Evolutionary conservation across 129 eudicot species (phyloP).

Genomic region (Helianthus tuberosus): DNA sequence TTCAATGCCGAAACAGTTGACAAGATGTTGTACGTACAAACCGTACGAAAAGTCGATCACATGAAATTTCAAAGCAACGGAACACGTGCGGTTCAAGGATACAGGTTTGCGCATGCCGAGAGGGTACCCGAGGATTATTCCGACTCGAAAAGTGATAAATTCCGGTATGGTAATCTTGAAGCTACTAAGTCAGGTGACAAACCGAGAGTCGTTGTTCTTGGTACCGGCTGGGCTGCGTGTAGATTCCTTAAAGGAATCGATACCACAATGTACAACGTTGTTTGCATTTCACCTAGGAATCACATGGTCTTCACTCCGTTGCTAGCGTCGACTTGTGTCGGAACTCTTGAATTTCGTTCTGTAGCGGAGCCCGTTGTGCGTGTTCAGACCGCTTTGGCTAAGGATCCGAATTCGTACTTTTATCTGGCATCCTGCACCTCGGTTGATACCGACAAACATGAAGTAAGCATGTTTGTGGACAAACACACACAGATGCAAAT

Average conservation of each 20-base stretch:
- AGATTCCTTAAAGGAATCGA: conserved; percentile 90
- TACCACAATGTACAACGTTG: conserved; percentile 71
- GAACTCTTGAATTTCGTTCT: conserved; percentile 92
- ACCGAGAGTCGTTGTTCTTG: conserved; percentile 92
- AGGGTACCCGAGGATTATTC: conserved; percentile 43
- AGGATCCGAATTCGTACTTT: conserved; percentile 74
- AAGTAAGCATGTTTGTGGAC: conserved; percentile 48
- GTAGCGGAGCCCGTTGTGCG: conserved; percentile 85
- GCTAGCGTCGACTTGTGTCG: conserved; percentile 96
- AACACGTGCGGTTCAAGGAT: conserved; percentile 47
- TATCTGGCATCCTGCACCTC: conserved; percentile 78
- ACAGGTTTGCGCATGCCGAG: conserved; percentile 55
- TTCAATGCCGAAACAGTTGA: conserved; percentile 25
- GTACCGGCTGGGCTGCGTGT: conserved; percentile 96
- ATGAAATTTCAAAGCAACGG: conserved; percentile 51
- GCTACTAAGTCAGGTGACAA: conserved; percentile 86
- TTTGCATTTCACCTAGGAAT: conserved; percentile 92
- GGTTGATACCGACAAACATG: conserved; percentile 73
- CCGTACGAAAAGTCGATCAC: conserved; percentile 32
- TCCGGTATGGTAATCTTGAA: conserved; percentile 61
- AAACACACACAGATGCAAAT: background rate
- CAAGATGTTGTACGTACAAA: conserved; percentile 38
- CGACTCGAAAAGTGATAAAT: conserved; percentile 47
- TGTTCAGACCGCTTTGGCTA: conserved; percentile 77
- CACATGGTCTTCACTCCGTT: conserved; percentile 98